Percentiles rank a stretch among this genome's conserved stretches.
These are phyloP conservation scores for Lathyrus oleraceus DNA, from an alignment of 306 rosid genomes.

Conservation along the genomic window DNA sequence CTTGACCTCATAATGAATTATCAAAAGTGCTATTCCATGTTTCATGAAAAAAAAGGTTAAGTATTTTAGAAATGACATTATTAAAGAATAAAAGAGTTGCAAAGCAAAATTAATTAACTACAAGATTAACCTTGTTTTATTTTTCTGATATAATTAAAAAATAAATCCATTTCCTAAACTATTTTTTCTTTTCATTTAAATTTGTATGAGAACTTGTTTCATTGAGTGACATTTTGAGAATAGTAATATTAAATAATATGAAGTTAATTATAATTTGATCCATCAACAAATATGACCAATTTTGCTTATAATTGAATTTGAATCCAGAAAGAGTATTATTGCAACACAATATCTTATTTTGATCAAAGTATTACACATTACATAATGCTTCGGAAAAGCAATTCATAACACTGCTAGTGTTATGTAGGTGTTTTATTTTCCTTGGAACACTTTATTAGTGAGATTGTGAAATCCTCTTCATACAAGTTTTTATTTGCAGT, in stretches of 20 bases:
- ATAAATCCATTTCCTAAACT: too few species aligned
- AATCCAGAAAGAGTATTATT: too few species aligned
- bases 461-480: not conserved
- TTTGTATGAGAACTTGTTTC: too few species aligned
- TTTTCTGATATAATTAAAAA: too few species aligned
- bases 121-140: too few species aligned
- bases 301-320: not conserved
- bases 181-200: too few species aligned
- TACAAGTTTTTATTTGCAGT: not conserved
- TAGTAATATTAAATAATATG: too few species aligned
- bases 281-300: not conserved
- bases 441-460: not conserved
- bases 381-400: slow-evolving; percentile 26
- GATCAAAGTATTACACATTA: slow-evolving; percentile 3
- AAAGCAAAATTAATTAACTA: too few species aligned
- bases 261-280: not conserved
- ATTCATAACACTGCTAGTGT: not conserved
- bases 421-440: not conserved
- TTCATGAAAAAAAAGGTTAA: too few species aligned
- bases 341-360: slow-evolving; percentile 2
- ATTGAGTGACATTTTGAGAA: not conserved
- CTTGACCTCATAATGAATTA: not conserved
- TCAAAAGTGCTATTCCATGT: too few species aligned
- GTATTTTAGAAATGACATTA: too few species aligned
- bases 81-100: too few species aligned